A percentile compares a stretch with the other conserved stretches of the same genome.
Evolutionary conservation across 129 eudicot species (phyloP).

Genomic region (Tagetes erecta): DNA sequence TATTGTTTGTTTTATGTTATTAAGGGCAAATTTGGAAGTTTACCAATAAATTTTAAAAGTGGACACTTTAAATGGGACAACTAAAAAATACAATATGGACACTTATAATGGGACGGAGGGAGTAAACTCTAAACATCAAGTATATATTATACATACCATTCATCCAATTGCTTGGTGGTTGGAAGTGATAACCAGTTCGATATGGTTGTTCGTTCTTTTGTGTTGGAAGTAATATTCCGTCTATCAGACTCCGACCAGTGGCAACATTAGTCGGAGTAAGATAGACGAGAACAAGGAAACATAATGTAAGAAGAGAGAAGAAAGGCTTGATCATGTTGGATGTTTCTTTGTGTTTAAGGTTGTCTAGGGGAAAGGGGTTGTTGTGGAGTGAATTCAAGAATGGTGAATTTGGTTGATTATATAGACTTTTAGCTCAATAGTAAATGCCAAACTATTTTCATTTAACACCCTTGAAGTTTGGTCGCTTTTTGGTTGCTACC

Average conservation of each 20-base stretch:
- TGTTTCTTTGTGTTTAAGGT: slow-evolving; percentile 22
- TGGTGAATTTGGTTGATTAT: slow-evolving; percentile 31
- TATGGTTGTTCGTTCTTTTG: slow-evolving; percentile 44
- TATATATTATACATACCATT: slow-evolving; percentile 26
- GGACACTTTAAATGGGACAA: no score
- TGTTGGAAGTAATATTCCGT: slow-evolving; percentile 2
- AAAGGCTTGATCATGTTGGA: slow-evolving; percentile 15
- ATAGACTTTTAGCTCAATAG: slow-evolving; percentile 33
- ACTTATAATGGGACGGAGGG: no score
- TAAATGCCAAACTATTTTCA: slow-evolving; percentile 18
- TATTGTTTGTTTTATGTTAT: no score
- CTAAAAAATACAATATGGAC: no score
- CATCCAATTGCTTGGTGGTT: slow-evolving; percentile 85
- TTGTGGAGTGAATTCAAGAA: slow-evolving; percentile 15
- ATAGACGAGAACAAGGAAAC: neutral
- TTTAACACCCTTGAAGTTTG: slow-evolving; percentile 10
- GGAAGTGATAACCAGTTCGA: slow-evolving; percentile 72
- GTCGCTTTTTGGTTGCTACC: neutral
- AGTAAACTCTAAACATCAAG: neutral
- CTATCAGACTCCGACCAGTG: slow-evolving; percentile 19
- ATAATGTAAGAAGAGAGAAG: slow-evolving; percentile 23
- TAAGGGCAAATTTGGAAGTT: no score
- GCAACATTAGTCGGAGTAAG: neutral
- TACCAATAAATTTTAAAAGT: no score
- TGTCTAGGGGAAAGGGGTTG: slow-evolving; percentile 17